phyloP scores from a whole-genome alignment of 306 rosid species.

The Oxytropis ochrocephala region DNA sequence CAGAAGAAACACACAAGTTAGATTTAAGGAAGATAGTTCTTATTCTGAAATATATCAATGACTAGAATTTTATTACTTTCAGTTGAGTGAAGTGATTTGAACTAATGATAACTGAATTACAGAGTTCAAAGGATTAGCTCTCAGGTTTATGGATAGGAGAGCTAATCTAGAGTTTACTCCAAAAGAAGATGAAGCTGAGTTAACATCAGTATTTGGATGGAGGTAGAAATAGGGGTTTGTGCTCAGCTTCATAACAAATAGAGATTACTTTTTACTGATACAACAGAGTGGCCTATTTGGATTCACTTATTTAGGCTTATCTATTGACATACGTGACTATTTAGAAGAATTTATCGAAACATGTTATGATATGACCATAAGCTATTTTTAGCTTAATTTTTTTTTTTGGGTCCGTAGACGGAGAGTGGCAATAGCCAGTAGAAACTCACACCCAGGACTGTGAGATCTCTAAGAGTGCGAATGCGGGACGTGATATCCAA shows the following conservation, averaged over 20 bases:
- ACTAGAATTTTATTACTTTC: background rate
- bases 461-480: too few relatives aligned
- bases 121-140: background rate
- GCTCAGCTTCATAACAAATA: background rate
- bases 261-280: background rate
- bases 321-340: too few relatives aligned
- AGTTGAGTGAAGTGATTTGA: background rate
- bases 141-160: background rate
- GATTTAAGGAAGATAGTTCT: background rate
- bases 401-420: too few relatives aligned
- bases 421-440: too few relatives aligned
- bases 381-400: too few relatives aligned
- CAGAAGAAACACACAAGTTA: background rate
- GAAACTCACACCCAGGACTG: too few relatives aligned
- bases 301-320: too few relatives aligned
- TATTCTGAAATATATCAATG: background rate
- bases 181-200: background rate
- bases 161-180: background rate
- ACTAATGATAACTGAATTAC: background rate
- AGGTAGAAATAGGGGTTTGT: background rate
- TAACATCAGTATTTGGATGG: background rate
- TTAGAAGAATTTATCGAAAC: too few relatives aligned
- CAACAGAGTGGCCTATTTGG: too few relatives aligned
- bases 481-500: too few relatives aligned
- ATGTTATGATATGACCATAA: too few relatives aligned